Percentiles rank a stretch among this genome's conserved stretches.
phyloP scores from a whole-genome alignment of 176 grass and related monocot genomes.

The Bromus sterilis region DNA sequence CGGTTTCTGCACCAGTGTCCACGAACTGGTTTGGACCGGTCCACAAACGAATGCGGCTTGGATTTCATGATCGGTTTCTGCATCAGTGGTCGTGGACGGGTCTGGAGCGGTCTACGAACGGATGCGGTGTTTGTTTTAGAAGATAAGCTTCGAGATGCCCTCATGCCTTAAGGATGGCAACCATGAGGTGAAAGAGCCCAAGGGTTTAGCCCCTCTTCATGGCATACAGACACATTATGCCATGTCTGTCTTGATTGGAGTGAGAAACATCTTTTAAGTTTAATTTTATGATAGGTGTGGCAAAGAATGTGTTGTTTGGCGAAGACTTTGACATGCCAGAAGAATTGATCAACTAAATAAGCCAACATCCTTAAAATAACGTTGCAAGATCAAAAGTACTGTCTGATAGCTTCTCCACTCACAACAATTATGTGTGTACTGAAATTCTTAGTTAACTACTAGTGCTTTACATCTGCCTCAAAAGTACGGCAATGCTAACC shows the following conservation, averaged over 20 bases:
- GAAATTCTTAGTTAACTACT: not conserved
- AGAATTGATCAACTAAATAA: not conserved
- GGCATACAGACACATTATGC: not conserved
- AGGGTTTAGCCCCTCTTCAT: too few relatives aligned
- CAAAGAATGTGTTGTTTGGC: not conserved
- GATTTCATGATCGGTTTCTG: too few relatives aligned
- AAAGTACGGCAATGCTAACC: not conserved
- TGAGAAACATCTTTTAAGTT: not conserved
- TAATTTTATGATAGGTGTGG: not conserved
- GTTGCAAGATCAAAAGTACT: constrained; percentile 2
- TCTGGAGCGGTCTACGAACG: too few relatives aligned
- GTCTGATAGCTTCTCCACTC: not conserved
- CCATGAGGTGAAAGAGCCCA: too few relatives aligned
- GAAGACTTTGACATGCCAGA: not conserved
- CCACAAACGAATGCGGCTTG: too few relatives aligned
- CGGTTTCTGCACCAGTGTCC: too few relatives aligned
- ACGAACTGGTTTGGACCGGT: too few relatives aligned
- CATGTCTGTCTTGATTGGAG: not conserved
- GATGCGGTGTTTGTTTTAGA: too few relatives aligned
- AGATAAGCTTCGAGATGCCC: too few relatives aligned
- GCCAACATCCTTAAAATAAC: not conserved
- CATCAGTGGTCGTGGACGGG: too few relatives aligned
- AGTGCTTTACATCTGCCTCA: not conserved
- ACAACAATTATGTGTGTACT: not conserved
- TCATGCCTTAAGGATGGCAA: too few relatives aligned